A percentile compares a stretch with the other conserved stretches of the same genome.
Conservation (phyloP, 2,329 filamentous ascomycete genomes). For the Coniochaeta sp. region DNA sequence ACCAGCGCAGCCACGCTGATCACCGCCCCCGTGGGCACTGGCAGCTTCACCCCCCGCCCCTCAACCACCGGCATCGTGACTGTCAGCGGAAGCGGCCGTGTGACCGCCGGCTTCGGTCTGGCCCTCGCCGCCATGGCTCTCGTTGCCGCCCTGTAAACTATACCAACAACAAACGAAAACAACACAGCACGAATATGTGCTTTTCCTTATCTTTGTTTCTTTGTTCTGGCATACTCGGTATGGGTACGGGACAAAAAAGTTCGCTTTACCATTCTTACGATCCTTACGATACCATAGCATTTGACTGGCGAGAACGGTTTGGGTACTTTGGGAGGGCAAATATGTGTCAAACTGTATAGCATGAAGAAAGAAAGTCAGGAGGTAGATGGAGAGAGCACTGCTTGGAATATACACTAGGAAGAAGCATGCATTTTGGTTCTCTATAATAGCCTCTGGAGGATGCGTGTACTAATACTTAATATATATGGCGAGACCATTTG, state of each 20-base stretch:
- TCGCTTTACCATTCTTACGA: slow-evolving; percentile 10
- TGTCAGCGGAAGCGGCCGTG: slow-evolving; percentile 23
- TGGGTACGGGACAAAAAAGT: background rate
- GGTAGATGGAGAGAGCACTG: too few relatives aligned
- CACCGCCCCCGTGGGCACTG: slow-evolving; percentile 25
- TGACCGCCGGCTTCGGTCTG: slow-evolving; percentile 37
- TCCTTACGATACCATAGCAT: slow-evolving; percentile 7
- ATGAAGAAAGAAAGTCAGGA: too few relatives aligned
- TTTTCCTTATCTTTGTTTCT: slow-evolving; percentile 4
- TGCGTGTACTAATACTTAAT: too few relatives aligned
- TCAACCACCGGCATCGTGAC: slow-evolving; percentile 22
- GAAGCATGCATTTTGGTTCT: too few relatives aligned
- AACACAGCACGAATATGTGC: slow-evolving; percentile 3
- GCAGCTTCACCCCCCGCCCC: slow-evolving; percentile 26
- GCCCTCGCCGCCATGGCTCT: slow-evolving; percentile 35
- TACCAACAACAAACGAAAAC: background rate
- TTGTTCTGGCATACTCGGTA: slow-evolving; percentile 2
- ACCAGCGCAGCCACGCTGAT: slow-evolving; percentile 13
- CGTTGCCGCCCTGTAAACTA: slow-evolving; percentile 40
- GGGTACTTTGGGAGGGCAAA: background rate
- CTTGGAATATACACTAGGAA: too few relatives aligned
- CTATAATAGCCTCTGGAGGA: too few relatives aligned
- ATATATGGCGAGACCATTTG: too few relatives aligned
- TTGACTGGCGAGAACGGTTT: background rate
- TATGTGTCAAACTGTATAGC: background rate